Conservation (phyloP, 768 basidiomycete species). For the Cystobasidium onofrii region DNA sequence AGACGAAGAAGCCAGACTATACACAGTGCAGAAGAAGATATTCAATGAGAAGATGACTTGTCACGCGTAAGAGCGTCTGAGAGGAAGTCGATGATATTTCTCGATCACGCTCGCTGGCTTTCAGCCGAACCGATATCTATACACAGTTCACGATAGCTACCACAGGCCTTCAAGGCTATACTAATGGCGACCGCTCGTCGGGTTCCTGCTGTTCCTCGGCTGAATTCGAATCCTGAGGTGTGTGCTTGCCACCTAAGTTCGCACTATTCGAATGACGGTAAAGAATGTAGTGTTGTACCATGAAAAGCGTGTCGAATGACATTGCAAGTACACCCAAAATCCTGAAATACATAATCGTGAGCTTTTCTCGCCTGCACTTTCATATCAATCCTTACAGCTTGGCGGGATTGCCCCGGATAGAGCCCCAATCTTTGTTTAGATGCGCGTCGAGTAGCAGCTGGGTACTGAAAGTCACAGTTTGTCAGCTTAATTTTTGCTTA, state of each 20-base stretch:
- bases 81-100: not conserved
- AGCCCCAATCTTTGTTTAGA: slow-evolving; percentile 40
- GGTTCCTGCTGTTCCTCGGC: not conserved
- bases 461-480: slow-evolving; percentile 1
- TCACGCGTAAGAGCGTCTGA: not conserved
- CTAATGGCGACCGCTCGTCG: not conserved
- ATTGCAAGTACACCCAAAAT: slow-evolving; percentile 39
- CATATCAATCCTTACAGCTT: slow-evolving; percentile 37
- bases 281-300: slow-evolving; percentile 45
- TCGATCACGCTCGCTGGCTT: not conserved
- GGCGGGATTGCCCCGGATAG: slow-evolving; percentile 43
- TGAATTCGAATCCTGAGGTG: not conserved
- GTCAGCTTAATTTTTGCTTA: not conserved
- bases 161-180: not conserved
- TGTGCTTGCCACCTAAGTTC: not conserved
- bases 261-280: slow-evolving; percentile 35
- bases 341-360: not conserved
- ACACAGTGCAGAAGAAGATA: not conserved
- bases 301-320: slow-evolving; percentile 43
- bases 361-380: not conserved
- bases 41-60: not conserved
- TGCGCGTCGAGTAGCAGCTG: slow-evolving; percentile 44
- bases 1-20: not conserved
- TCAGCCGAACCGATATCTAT: not conserved
- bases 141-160: not conserved